Base-by-base conservation (phyloP, 352 stramenopile species). In the Phytophthora litchii region DNA sequence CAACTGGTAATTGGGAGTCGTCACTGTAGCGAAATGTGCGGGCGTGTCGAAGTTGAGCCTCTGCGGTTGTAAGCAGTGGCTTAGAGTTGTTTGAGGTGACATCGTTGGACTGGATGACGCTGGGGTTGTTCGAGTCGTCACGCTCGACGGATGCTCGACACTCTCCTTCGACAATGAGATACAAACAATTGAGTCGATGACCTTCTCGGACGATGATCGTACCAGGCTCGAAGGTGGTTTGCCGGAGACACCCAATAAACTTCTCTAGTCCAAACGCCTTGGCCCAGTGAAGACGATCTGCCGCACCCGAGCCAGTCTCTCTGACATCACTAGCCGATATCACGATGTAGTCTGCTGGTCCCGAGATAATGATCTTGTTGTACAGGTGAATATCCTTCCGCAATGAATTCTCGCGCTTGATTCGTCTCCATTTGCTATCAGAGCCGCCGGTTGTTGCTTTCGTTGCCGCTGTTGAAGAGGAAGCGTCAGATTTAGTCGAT, bases 291-390 rank as follows among this genome's bases (percentile, higher is more conserved):
- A 76, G 45, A 32, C 69, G 65, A 16, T 78, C 70, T 19, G 62
- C 60, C n/a, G 63, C 72, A 38, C 42, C 38, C 1, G 54, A 70
- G 11, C 60, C 59, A 10, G 53, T 72, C 55, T 78, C 72, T 19
- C 59, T 25, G 11, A 81, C 54, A 20, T 74, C 69, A 19, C 54
- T 76, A 19, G 56, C 64, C 4, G 67, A 72, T 40, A 81, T 48
- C 29, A 78, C 51, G 20, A 81, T 60, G 47, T 69, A 81, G 42
- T 81, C 72, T 17, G 72, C 72, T n/a, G 72, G 72, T 3, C 72
- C 72, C 0, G 46, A 57, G 11, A 81, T 51, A 1, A 72, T 60
- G 7, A 80, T 21, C 45, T 76, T 59, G n/a, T 66, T 77, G 63
- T 81, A 81, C 44, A 73, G 49, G 35, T 77, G 51, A 14, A 73